Percentiles rank a stretch among this genome's conserved stretches.
phyloP scores from a whole-genome alignment of 495 filamentous ascomycete genomes.

The Xylaria scruposa region DNA sequence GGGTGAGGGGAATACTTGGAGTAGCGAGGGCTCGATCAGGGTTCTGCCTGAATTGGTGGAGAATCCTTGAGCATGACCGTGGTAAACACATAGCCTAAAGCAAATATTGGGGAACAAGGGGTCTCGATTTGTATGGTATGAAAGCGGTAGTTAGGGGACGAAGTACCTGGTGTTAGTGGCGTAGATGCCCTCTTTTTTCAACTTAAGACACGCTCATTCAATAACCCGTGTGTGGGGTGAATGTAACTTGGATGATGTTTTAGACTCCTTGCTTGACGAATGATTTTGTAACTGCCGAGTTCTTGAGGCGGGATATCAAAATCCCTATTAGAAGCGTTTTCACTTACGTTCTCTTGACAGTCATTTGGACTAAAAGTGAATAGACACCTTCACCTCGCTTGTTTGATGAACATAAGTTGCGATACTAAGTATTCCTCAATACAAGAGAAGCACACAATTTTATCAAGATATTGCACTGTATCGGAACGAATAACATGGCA shows the following conservation, averaged over 20 bases:
- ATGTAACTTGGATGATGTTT: not conserved
- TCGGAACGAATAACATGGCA: conserved; percentile 43
- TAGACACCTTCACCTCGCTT: not conserved
- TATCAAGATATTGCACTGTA: conserved; percentile 5
- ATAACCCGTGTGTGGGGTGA: not conserved
- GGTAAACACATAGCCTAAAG: conserved; percentile 36
- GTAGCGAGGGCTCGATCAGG: conserved; percentile 41
- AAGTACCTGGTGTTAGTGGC: not conserved
- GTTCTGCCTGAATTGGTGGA: conserved; percentile 51
- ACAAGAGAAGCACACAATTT: not conserved
- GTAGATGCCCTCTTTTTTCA: not conserved
- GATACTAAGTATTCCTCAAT: not conserved
- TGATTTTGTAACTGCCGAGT: conserved; percentile 17
- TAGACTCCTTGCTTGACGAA: not conserved
- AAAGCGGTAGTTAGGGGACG: conserved; percentile 37
- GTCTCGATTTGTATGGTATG: not conserved
- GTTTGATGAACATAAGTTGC: not conserved
- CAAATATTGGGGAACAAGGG: conserved; percentile 25
- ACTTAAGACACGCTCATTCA: not conserved
- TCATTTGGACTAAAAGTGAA: not conserved
- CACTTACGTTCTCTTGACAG: not conserved
- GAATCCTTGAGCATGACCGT: conserved; percentile 29
- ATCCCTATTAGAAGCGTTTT: not conserved
- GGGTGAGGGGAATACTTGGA: conserved; percentile 45
- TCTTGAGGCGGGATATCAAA: conserved; percentile 7